These are phyloP conservation scores for Leccinum angustisporum DNA, from an alignment of 1,284 basidiomycete genomes.

Conservation along the genomic window DNA sequence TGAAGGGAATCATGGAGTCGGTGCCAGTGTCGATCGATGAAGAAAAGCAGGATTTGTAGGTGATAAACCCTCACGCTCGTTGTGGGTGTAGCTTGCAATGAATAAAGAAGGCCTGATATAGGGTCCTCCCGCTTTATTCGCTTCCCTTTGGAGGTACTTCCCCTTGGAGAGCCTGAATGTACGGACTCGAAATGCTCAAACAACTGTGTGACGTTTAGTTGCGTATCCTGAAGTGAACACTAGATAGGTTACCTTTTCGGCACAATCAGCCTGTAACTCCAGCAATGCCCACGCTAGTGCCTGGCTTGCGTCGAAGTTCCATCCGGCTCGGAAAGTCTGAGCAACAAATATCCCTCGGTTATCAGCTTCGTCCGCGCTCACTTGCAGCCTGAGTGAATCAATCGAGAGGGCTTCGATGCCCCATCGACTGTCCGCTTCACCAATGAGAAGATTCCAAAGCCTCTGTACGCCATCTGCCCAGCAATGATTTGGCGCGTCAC, in stretches of 20 bases:
- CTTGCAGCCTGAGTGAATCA: slow-evolving; percentile 60
- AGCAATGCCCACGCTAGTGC: slow-evolving; percentile 80
- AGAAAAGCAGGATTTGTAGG: slow-evolving; percentile 82
- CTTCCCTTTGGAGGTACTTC: slow-evolving; percentile 40
- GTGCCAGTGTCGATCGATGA: slow-evolving; percentile 75
- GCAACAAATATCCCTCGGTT: slow-evolving; percentile 51
- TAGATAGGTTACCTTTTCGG: slow-evolving; percentile 53
- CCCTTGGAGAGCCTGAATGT: slow-evolving; percentile 36
- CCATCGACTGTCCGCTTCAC: slow-evolving; percentile 65
- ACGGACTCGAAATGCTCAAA: slow-evolving; percentile 61
- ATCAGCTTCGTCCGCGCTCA: slow-evolving; percentile 19
- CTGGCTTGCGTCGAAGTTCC: slow-evolving; percentile 67
- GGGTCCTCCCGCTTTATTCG: slow-evolving; percentile 58
- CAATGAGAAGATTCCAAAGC: slow-evolving; percentile 55
- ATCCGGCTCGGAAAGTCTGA: slow-evolving; percentile 68
- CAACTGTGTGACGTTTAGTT: slow-evolving; percentile 44
- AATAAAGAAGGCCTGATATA: slow-evolving; percentile 54
- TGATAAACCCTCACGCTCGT: slow-evolving; percentile 48
- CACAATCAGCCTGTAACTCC: slow-evolving; percentile 83
- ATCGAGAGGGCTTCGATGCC: slow-evolving; percentile 63
- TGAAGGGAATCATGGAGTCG: slow-evolving; percentile 58
- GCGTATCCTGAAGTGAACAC: slow-evolving; percentile 4
- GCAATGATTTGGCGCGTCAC: slow-evolving; percentile 17
- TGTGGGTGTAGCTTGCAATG: slow-evolving; percentile 41
- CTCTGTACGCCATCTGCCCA: slow-evolving; percentile 47